Evolutionary conservation across 192 early-diverging fungal genomes (phyloP).

Genomic region (Umbelopsis vinacea): DNA sequence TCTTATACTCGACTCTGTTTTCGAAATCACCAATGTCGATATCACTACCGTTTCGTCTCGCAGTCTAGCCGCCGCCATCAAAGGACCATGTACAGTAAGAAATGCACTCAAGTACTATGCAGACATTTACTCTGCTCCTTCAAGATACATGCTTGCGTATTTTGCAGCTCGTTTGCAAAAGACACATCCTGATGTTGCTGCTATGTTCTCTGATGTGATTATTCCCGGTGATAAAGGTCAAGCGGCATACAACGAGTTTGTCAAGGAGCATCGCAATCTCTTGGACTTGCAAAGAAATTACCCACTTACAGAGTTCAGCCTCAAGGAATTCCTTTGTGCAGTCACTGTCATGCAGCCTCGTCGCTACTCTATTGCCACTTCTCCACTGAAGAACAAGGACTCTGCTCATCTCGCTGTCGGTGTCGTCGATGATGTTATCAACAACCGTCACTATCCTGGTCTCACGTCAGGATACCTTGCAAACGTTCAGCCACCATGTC

Average conservation of each 20-base stretch:
- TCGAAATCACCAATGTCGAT: constrained; percentile 43
- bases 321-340: constrained; percentile 48
- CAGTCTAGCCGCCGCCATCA: constrained; percentile 47
- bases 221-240: constrained; percentile 36
- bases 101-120: constrained; percentile 51
- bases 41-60: constrained; percentile 41
- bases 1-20: constrained; percentile 54
- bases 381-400: constrained; percentile 51
- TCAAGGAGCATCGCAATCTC: constrained; percentile 47
- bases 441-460: constrained; percentile 35
- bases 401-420: constrained; percentile 35
- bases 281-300: constrained; percentile 50
- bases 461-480: constrained; percentile 38
- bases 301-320: constrained; percentile 42
- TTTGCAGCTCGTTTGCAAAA: constrained; percentile 45
- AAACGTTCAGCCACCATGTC: background rate
- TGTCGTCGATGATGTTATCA: constrained; percentile 36
- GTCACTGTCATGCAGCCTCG: constrained; percentile 70
- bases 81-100: constrained; percentile 49
- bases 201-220: constrained; percentile 33
- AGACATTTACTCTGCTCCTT: constrained; percentile 50
- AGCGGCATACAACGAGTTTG: constrained; percentile 45
- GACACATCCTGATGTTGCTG: constrained; percentile 37
- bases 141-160: constrained; percentile 41
- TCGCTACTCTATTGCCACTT: constrained; percentile 84